Base-by-base conservation (phyloP, 805 yeast genomes). In the Lipomyces sp. region DNA sequence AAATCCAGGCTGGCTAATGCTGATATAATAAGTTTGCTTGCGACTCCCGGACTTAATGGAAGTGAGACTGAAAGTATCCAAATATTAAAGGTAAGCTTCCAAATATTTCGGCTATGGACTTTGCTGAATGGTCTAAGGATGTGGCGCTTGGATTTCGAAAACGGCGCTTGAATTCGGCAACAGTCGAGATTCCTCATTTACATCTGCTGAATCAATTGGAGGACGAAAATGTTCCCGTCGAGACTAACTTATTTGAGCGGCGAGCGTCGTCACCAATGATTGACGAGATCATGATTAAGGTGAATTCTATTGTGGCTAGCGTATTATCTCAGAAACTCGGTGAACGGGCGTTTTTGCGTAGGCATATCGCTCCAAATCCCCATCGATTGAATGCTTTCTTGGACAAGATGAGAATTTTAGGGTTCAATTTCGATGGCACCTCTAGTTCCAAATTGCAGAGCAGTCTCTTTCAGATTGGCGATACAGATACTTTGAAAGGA, bases 281-380 rank as follows among this genome's bases (percentile, higher is more conserved):
- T 34, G 84, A 88, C 57, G 98, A 95, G 78, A 82, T 95, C 39
- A 84, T 87, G 73, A 87, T 89, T 73, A 90, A 87, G 75, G 96
- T 89, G 3, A 94, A 95, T 78, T 82, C 86, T 54, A 90, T 96
- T 0, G 87, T 95, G 63, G 99, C 98, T 0, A 90, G 91, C 69
- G 86, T 84, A 72, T 79, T 89, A 15, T 89, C 89, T 73, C 86
- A 94, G 1, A 85, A 83, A 3, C 80, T 94, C 51, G 97, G 98
- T 0, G 92, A 89, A 70, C 78, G 82, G 60, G 90, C 98, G 0
- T 85, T 95, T 56, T 84, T 95, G 73, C 88, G 98, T 78, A 89
- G 96, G 75, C 97, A 93, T 72, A 84, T 90, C 2, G 85, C 89
- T 70, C 99, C 99, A 33, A 86, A 94, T 3, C 80, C 88, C 64